Evolutionary conservation across 179 eudicot species (phyloP), one percentile per base, ranked within the genome.

Genomic region (Drosera spatulata): DNA sequence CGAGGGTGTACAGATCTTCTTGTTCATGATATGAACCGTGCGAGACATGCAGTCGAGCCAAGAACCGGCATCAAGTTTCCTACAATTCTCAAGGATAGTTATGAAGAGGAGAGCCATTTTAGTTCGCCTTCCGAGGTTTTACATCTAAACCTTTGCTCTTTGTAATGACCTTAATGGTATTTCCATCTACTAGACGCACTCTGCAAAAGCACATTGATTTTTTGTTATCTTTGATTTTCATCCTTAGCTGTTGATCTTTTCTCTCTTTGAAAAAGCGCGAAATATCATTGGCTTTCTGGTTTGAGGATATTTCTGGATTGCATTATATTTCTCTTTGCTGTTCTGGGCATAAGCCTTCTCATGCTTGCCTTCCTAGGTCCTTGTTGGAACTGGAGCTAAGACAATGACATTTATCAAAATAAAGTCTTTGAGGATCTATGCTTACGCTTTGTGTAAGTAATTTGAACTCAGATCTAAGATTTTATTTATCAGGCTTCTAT

Each of bases 11-110:
- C 69, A 50, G 74, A 69, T 66, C 68, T 60, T 77, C 72, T 73
- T 58, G 44, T 74, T 60, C 74, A 71, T 37, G 74, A 66, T 61
- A 56, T 75, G 2, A 69, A 69, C 64, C 79, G 88, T 84, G 66
- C 67, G 38, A 80, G 73, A 64, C 75, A 81, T 70, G 70, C 77
- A 56, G 77, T 82, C 50, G 98, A 91, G 72, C 95, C 96, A 43
- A 76, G 73, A 76, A 91, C 98, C 44, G 96, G 96, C 48, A 86
- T 91, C 42, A 81, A 82, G 77, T 91, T 91, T 62, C 98, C 98
- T 47, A 73, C 79, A 13, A 67, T 86, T 12, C 65, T 88, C 67
- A 79, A 77, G 39, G 73, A 70, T 61, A 39, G 60, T 57, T 61
- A 79, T 53, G 76, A 73, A 50, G 80, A 78, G 65, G 85, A 74